Conservation (phyloP, 2,329 filamentous ascomycete species). For the Phaeosphaeriaceae sp. region DNA sequence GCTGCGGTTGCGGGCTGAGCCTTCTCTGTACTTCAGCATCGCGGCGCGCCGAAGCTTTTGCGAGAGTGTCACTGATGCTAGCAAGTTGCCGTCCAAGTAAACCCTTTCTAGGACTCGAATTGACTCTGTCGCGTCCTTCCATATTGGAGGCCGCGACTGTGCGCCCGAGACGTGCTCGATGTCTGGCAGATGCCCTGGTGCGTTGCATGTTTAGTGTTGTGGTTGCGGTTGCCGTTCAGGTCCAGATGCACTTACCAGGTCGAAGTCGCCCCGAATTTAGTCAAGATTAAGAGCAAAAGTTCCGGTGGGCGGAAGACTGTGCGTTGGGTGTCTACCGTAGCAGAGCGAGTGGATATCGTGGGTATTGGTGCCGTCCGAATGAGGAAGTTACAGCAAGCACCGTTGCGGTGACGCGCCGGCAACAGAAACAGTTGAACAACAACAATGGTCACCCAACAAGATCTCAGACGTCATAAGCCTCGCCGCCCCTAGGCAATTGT, state of each 20-base stretch:
- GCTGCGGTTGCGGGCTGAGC: not conserved
- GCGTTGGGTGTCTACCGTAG: not conserved
- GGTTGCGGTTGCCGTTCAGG: not conserved
- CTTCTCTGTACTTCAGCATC: constrained; percentile 11
- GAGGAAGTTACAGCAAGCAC: not conserved
- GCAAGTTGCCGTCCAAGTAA: constrained; percentile 23
- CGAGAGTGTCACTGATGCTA: constrained; percentile 22
- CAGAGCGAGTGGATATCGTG: not conserved
- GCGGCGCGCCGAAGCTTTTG: constrained; percentile 19
- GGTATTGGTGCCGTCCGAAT: not conserved
- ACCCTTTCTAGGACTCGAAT: constrained; percentile 4
- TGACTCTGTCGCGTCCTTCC: not conserved
- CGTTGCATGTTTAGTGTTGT: constrained; percentile 3
- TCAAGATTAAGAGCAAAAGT: not conserved
- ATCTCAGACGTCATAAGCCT: too few relatives aligned
- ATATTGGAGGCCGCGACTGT: constrained; percentile 1
- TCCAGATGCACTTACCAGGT: not conserved
- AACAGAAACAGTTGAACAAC: not conserved
- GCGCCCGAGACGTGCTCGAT: not conserved
- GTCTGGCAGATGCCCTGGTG: not conserved
- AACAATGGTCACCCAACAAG: too few relatives aligned
- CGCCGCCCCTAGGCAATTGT: too few relatives aligned
- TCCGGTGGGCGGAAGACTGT: not conserved
- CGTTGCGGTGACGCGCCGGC: not conserved
- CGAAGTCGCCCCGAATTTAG: not conserved